phyloP scores from a whole-genome alignment of 768 basidiomycete species.

The Hirschioporus abietinus region DNA sequence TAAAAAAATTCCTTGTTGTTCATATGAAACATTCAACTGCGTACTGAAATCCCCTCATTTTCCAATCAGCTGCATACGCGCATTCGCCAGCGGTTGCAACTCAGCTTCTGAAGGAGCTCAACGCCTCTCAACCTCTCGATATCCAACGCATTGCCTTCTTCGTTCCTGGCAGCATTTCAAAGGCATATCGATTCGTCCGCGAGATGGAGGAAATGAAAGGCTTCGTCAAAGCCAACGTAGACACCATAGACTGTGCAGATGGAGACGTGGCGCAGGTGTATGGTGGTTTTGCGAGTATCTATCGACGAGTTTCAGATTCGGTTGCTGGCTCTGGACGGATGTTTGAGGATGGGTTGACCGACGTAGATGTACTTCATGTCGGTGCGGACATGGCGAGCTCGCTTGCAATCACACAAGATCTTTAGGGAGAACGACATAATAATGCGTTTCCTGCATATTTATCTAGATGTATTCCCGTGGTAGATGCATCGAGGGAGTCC shows the following conservation, averaged over 20 bases:
- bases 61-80: constrained; percentile 3
- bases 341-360: background rate
- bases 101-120: background rate
- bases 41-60: background rate
- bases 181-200: constrained; percentile 4
- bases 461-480: background rate
- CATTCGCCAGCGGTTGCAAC: background rate
- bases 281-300: background rate
- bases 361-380: background rate
- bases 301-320: background rate
- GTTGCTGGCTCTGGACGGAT: background rate
- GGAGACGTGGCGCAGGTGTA: background rate
- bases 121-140: background rate
- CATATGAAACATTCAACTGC: background rate
- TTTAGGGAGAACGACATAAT: no score
- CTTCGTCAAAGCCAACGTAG: background rate
- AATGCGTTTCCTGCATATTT: background rate
- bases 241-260: background rate
- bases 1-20: background rate
- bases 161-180: constrained; percentile 1
- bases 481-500: no score
- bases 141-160: background rate
- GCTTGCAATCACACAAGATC: background rate
- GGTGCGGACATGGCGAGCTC: background rate
- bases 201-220: constrained; percentile 5